Evolutionary conservation across 306 rosid genomes (phyloP), one percentile per base, ranked within the genome.

Genomic region (Elaeagnus macrophylla): DNA sequence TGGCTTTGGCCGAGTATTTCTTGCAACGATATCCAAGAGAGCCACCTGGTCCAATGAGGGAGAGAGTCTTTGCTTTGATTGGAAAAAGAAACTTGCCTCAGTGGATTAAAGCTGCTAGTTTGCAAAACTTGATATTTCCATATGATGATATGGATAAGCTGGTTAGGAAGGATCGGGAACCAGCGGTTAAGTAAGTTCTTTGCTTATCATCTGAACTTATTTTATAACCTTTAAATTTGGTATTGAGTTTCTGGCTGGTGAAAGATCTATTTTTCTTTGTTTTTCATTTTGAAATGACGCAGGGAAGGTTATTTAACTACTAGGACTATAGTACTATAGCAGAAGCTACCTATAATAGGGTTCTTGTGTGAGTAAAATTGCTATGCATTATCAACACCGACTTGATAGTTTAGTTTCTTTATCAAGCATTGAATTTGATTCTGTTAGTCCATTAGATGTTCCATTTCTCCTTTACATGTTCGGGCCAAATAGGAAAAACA

Each of bases 11-110:
- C 0, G 99, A 91, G 76, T 82, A 61, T 35, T 91, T 84, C 69
- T 66, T 91, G 78, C 99, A 87, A 81, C 70, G 95, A 65, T 91
- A 87, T 79, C 99, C 99, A 16, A 84, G 89, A 78, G 99, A 91
- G 70, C 75, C 93, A 7, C 99, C 99, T 1, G 96, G 93, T 62
- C 99, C 99, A 0, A 87, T 91, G 96, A 82, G 99, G 72, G 99
- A 91, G 77, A 84, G 99, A 57, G 95, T 91, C 60, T 87, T 59
- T 55, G 96, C 58, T 35, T 68, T 87, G 62, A 91, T 82, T 52
- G 99, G 99, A 67, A 91, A 91, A 82, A 71, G 80, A 66, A 71
- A 52, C 67, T 70, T 91, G 73, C 95, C 96, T 6, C 52, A 44
- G 74, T 84, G 99, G 96, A 82, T 87, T 53, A 78, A 84, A 72